Base-by-base conservation (phyloP, 805 yeast species). In the Nakazawaea wyomingensis region DNA sequence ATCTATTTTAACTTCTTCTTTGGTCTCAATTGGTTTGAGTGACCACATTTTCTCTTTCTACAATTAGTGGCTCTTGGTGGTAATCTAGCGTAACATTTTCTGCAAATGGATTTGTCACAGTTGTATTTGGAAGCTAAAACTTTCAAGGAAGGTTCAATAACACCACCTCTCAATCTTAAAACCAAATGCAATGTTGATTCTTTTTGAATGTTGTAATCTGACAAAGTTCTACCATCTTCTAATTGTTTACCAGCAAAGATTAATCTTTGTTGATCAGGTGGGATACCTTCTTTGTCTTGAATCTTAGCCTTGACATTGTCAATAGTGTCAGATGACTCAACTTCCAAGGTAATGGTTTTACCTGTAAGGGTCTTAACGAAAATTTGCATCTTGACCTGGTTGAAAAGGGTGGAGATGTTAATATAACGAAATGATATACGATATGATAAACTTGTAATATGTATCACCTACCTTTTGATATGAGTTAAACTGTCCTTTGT, bases 41-140 rank as follows among this genome's bases (percentile, higher is more conserved):
- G 99, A 69, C 99, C 99, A 79, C 99, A 93, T 85, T 93, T 93
- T 88, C 97, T 89, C 98, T 93, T 93, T 82, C 99, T 89, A 85
- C 99, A 93, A 96, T 93, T 93, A 76, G 98, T 93, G 65, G 99
- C 99, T 86, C 98, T 95, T 77, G 99, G 96, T 69, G 99, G 99
- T 70, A 93, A 90, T 83, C 99, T 93, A 65, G 99, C 97, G 85
- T 93, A 93, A 82, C 99, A 93, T 74, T 90, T 87, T 78, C 99
- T 95, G 84, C 99, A 93, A 72, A 93, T 91, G 58, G 96, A 72
- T 79, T 93, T 93, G 59, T 93, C 99, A 82, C 98, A 93, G 95
- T 93, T 93, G 91, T 85, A 93, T 80, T 93, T 93, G 70, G 97
- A 87, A 74, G 99, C 99, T 68, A 93, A 82, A 64, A 91, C 96